Base-by-base conservation (phyloP, 2,329 filamentous ascomycete genomes). In the Cadophora malorum region DNA sequence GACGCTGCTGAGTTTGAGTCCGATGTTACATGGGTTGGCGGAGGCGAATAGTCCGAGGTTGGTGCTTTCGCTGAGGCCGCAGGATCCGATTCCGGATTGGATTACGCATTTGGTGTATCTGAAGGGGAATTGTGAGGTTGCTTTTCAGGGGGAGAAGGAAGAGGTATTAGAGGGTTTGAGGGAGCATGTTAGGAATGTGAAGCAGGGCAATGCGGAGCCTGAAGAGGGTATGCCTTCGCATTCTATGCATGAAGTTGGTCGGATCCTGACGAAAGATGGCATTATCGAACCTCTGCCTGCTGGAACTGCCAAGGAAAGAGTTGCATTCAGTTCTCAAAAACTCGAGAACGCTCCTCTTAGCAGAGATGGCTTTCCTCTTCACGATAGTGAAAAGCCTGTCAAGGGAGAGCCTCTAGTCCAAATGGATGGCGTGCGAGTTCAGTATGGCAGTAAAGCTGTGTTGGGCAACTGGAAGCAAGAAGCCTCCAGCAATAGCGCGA, bases 51-150 rank as follows among this genome's bases (percentile, higher is more conserved):
- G 83, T 7, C 94, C 94, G 0, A 85, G 93, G 38, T 81, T 98
- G 28, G 83, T 98, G 1, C 80, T 98, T 47, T 91, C 90, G 53
- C 84, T 95, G 14, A 85, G 94, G 45, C 93, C 94, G 3, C 95
- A 97, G 78, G 96, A 99, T 78, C 86, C 88, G 0, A 82, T 98
- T 47, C 96, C 96, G 0, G 87, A 91, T 0, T 99, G 96, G 96
- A 90, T 97, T 67, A 97, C 91, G 1, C 91, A 97, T 79, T 71
- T 97, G 23, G 81, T 94, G 0, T 90, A 92, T 73, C 80, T 97
- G 12, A 86, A 90, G 50, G 85, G 88, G 4, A 84, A 90, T 72
- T 88, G 90, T 66, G 85, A 88, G 70, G 80, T 96, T 16, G 84
- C 85, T 0, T 82, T 85, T 0, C 87, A 91, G 78, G 94, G 93